A percentile compares a stretch with the other conserved stretches of the same genome.
phyloP scores from a whole-genome alignment of 2,329 filamentous ascomycete genomes.

The Alternaria sp. region DNA sequence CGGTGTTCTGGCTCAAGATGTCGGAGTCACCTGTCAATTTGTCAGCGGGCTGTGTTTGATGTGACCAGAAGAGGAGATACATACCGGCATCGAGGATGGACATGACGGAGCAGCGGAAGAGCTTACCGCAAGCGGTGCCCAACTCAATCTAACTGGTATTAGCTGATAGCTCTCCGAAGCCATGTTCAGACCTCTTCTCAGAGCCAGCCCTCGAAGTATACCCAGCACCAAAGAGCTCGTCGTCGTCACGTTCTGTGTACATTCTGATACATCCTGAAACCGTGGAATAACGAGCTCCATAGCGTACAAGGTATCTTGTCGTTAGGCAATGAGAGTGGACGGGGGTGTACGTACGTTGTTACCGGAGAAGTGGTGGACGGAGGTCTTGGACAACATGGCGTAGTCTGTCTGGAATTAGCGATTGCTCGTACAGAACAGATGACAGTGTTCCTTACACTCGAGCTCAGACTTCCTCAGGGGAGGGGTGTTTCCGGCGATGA shows the following conservation, averaged over 20 bases:
- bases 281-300: background rate
- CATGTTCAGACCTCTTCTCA: conserved; percentile 85
- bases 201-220: conserved; percentile 67
- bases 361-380: conserved; percentile 94
- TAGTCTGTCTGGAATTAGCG: conserved; percentile 15
- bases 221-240: conserved; percentile 15
- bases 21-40: conserved; percentile 73
- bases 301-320: conserved; percentile 40
- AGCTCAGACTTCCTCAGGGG: conserved; percentile 98
- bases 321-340: conserved; percentile 51
- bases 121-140: conserved; percentile 97
- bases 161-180: conserved; percentile 88
- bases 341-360: conserved; percentile 86
- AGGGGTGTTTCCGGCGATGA: conserved; percentile 94
- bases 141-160: conserved; percentile 86
- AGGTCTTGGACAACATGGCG: conserved; percentile 26
- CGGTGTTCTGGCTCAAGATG: conserved; percentile 80
- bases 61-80: conserved; percentile 16
- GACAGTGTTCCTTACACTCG: conserved; percentile 73
- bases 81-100: conserved; percentile 89
- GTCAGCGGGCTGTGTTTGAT: conserved; percentile 21
- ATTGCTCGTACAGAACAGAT: background rate
- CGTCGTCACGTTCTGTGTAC: background rate
- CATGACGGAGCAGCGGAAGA: conserved; percentile 98
- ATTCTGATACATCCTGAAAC: conserved; percentile 9